These are phyloP conservation scores for Clonostachys rhizophaga DNA, from an alignment of 2,329 filamentous ascomycete genomes.

Conservation along the genomic window DNA sequence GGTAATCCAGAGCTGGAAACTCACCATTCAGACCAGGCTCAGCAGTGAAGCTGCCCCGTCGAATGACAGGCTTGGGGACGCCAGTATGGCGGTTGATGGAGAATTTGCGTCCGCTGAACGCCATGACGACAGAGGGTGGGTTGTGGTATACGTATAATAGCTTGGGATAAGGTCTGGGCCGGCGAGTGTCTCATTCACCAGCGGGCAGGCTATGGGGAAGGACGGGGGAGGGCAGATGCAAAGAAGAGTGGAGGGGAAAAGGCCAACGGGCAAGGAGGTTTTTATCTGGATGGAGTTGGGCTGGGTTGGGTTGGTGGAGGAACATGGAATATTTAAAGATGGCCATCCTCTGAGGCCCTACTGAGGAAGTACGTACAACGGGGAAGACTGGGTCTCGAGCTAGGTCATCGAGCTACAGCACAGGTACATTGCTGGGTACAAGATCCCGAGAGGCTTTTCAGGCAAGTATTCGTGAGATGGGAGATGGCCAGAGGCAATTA, in stretches of 20 bases:
- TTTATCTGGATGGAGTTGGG: background rate
- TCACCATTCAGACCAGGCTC: conserved; percentile 54
- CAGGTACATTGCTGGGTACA: too few species aligned
- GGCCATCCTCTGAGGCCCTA: too few species aligned
- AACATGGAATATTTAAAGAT: too few species aligned
- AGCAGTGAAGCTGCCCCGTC: conserved; percentile 51
- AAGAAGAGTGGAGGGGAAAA: background rate
- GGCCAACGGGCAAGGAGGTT: background rate
- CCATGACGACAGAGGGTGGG: conserved; percentile 2
- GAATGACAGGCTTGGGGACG: conserved; percentile 45
- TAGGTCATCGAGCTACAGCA: too few species aligned
- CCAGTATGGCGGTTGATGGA: conserved; percentile 64
- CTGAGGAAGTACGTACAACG: too few species aligned
- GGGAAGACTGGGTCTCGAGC: too few species aligned
- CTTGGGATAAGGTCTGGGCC: background rate
- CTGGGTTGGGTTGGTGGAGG: background rate
- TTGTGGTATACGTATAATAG: background rate
- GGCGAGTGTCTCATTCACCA: too few species aligned
- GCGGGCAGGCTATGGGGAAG: background rate
- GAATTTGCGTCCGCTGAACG: conserved; percentile 55
- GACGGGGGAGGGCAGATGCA: background rate
- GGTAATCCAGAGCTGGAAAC: conserved; percentile 10
- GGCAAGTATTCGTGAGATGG: too few species aligned
- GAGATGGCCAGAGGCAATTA: too few species aligned
- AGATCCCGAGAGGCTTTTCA: too few species aligned